A percentile compares a stretch with the other conserved stretches of the same genome.
Conservation (phyloP, 495 filamentous ascomycete genomes). For the Xylaria venustula region DNA sequence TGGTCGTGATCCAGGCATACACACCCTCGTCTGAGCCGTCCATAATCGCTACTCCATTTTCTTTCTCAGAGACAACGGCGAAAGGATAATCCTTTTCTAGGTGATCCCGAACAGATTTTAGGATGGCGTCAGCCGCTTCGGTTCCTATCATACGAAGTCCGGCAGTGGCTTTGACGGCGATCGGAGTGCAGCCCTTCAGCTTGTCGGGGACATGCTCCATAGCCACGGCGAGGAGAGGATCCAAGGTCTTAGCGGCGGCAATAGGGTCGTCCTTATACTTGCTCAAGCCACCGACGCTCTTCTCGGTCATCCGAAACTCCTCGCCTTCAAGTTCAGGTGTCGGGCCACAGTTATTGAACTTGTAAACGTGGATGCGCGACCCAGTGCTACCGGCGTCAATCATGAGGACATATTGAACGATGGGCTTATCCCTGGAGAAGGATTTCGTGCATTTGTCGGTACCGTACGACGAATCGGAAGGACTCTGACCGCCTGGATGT, state of each 20-base stretch:
- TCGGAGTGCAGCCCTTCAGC: conserved; percentile 80
- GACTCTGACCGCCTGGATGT: conserved; percentile 44
- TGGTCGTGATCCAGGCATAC: conserved; percentile 99
- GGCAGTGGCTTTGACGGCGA: conserved; percentile 96
- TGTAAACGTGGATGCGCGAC: conserved; percentile 96
- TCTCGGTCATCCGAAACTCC: conserved; percentile 84
- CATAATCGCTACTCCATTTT: conserved; percentile 91
- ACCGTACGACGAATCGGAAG: conserved; percentile 58
- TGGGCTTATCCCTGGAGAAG: conserved; percentile 77
- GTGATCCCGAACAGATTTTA: conserved; percentile 78
- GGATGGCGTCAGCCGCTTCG: conserved; percentile 79
- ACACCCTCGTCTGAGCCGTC: conserved; percentile 93
- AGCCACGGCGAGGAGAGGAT: conserved; percentile 81
- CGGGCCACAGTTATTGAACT: conserved; percentile 96
- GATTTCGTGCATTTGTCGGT: conserved; percentile 79
- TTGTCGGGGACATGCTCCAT: conserved; percentile 80
- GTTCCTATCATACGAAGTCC: conserved; percentile 80
- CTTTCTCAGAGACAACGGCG: conserved; percentile 80
- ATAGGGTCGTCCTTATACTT: conserved; percentile 81
- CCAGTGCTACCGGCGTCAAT: conserved; percentile 97
- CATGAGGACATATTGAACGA: conserved; percentile 97
- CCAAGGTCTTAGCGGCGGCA: conserved; percentile 84
- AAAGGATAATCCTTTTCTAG: conserved; percentile 92
- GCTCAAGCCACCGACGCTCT: conserved; percentile 79
- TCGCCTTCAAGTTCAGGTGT: conserved; percentile 95